Base-by-base conservation (phyloP, 495 filamentous ascomycete species). In the Staphylotrichum longicolle region DNA sequence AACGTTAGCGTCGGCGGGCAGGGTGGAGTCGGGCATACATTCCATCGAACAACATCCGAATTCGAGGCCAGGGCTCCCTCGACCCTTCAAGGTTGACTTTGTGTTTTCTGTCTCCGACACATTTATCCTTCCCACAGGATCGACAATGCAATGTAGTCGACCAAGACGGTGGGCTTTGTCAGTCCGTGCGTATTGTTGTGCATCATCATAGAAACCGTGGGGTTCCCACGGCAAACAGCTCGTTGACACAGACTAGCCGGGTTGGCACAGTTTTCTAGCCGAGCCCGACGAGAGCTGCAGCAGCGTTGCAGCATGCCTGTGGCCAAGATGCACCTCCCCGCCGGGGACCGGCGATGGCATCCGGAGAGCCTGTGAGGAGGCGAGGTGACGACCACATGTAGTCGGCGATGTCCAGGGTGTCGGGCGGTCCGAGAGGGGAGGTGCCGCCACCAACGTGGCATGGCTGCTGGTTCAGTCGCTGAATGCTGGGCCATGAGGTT, bases 11-110 rank as follows among this genome's bases (percentile, higher is more conserved):
- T 10, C 37, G 37, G 37, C 44, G n/a, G 47, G 55, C 32, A 45
- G 30, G 35, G 61, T 59, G 55, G 54, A 39, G 33, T 12, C 14
- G n/a, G 10, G 0, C 45, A 34, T 10, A 27, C 20, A 27, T 27
- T 27, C 27, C 42, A 57, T 42, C 54, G 54, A 51, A 63, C 46
- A 34, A 61, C 44, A 7, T 15, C 44, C 20, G 44, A 34, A 35
- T 6, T 42, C 37, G 10, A 55, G 11, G 37, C 12, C 37, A 7
- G 37, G 12, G 10, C 11, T 27, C 45, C 20, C 15, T 32, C 42
- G 34, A 15, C 52, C 32, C 14, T 40, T n/a, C n/a, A n/a, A n/a
- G n/a, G n/a, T n/a, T 40, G 50, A 53, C 20, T 27, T 27, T 27
- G 20, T 27, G 20, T 27, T 27, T 27, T 27, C 20, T 27, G 20